These are phyloP conservation scores for Mycosphaerelloides madeirae DNA, from an alignment of 2,329 filamentous ascomycete genomes.

Conservation along the genomic window DNA sequence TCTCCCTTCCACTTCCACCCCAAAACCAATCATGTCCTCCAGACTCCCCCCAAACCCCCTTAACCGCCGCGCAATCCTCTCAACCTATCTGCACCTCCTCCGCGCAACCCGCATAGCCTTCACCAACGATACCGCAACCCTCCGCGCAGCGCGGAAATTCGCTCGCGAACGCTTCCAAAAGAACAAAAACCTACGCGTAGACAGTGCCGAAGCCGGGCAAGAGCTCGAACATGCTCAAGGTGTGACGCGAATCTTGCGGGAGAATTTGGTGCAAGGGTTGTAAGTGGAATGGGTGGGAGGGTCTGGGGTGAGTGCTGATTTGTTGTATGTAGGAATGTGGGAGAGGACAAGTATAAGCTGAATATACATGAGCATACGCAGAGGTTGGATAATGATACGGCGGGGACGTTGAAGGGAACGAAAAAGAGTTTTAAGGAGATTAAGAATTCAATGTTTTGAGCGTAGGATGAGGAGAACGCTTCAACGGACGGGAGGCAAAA, in stretches of 20 bases:
- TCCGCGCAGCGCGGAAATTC: conserved; percentile 65
- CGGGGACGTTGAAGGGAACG: conserved; percentile 58
- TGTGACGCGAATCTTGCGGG: conserved; percentile 69
- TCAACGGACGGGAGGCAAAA: too few relatives aligned
- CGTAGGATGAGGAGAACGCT: not conserved
- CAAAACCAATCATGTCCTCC: not conserved
- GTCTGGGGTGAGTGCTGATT: too few relatives aligned
- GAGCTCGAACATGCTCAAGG: conserved; percentile 76
- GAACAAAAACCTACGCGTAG: conserved; percentile 56
- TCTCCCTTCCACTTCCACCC: too few relatives aligned
- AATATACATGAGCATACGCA: conserved; percentile 89
- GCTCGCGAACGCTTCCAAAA: conserved; percentile 70
- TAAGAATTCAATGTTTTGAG: conserved; percentile 28
- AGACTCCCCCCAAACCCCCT: conserved; percentile 17
- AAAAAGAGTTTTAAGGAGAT: conserved; percentile 39
- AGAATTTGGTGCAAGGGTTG: conserved; percentile 82
- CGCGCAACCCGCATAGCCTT: conserved; percentile 81
- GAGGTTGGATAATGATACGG: conserved; percentile 84
- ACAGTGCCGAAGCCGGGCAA: conserved; percentile 55
- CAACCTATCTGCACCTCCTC: conserved; percentile 75
- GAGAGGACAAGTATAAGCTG: conserved; percentile 52
- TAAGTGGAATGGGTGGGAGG: too few relatives aligned
- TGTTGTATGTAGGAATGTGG: conserved; percentile 4
- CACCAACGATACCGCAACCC: conserved; percentile 64
- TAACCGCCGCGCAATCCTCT: conserved; percentile 56